Evolutionary conservation across 495 filamentous ascomycete species (phyloP).

Genomic region (Tirmania nivea): DNA sequence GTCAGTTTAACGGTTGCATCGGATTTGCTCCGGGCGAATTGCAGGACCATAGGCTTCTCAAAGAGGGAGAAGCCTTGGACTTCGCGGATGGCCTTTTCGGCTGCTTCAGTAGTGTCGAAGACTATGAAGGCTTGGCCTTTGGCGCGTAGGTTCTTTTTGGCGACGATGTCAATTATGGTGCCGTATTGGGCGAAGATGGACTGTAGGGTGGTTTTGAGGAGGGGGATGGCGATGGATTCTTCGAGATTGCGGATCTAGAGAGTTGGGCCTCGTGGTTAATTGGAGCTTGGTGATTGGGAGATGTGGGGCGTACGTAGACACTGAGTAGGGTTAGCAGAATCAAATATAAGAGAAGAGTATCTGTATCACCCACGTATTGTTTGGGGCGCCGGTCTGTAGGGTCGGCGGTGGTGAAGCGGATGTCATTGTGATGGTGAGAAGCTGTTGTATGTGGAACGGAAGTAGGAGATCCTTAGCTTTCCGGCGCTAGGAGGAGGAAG

Average conservation of each 20-base stretch:
- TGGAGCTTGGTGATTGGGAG: slow-evolving; percentile 1
- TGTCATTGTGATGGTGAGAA: neutral
- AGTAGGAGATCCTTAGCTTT: too few species aligned
- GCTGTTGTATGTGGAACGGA: neutral
- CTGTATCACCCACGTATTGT: neutral
- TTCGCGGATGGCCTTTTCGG: slow-evolving; percentile 62
- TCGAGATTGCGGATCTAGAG: slow-evolving; percentile 74
- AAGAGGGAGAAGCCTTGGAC: slow-evolving; percentile 88
- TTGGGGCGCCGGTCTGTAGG: neutral
- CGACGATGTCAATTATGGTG: slow-evolving; percentile 72
- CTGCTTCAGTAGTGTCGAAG: slow-evolving; percentile 58
- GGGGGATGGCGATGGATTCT: slow-evolving; percentile 67
- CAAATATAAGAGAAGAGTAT: neutral
- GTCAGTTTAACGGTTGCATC: slow-evolving; percentile 63
- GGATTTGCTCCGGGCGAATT: slow-evolving; percentile 64
- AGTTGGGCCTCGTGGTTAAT: slow-evolving; percentile 2
- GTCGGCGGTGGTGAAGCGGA: neutral
- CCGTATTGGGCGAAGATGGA: slow-evolving; percentile 84
- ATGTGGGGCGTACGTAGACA: slow-evolving; percentile 28
- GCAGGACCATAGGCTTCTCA: slow-evolving; percentile 75
- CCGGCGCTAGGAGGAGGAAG: too few species aligned
- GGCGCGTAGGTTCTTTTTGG: slow-evolving; percentile 74
- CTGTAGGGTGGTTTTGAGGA: slow-evolving; percentile 48
- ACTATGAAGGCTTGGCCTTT: slow-evolving; percentile 96
- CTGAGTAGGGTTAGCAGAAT: slow-evolving; percentile 17